phyloP scores from a whole-genome alignment of 805 yeast genomes.

The Ogataea salicorniae region DNA sequence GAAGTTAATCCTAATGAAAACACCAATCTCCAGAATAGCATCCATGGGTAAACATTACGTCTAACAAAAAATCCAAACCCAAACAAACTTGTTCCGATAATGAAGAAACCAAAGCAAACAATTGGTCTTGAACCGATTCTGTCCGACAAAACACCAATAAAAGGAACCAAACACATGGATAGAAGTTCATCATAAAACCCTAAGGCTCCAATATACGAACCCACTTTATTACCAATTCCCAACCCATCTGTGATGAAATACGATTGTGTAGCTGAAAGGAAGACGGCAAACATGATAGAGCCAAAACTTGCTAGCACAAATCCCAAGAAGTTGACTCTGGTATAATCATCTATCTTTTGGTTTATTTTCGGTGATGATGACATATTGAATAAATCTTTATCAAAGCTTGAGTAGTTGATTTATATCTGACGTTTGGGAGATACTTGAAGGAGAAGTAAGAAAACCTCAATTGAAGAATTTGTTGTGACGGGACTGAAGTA shows the following conservation, averaged over 20 bases:
- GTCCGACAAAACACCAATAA: conserved; percentile 61
- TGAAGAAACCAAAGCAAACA: conserved; percentile 42
- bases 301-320: conserved; percentile 20
- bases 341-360: conserved; percentile 17
- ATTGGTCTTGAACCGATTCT: conserved; percentile 56
- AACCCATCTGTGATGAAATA: conserved; percentile 30
- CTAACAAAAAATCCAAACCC: conserved; percentile 43
- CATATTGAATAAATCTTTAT: too few species aligned
- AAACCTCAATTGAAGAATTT: too few species aligned
- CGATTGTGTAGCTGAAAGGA: conserved; percentile 27
- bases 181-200: conserved; percentile 58
- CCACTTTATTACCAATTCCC: conserved; percentile 28
- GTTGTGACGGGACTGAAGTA: too few species aligned
- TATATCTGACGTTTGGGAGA: too few species aligned
- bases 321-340: conserved; percentile 22
- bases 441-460: neutral
- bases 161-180: conserved; percentile 49
- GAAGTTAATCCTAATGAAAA: conserved; percentile 59
- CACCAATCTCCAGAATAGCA: conserved; percentile 45
- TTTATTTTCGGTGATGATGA: neutral
- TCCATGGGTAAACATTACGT: conserved; percentile 40
- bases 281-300: conserved; percentile 25
- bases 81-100: conserved; percentile 41
- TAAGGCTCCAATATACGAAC: conserved; percentile 43
- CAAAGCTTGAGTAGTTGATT: too few species aligned